Conservation (phyloP, 257 asterid species). For the Perilla frutescens region DNA sequence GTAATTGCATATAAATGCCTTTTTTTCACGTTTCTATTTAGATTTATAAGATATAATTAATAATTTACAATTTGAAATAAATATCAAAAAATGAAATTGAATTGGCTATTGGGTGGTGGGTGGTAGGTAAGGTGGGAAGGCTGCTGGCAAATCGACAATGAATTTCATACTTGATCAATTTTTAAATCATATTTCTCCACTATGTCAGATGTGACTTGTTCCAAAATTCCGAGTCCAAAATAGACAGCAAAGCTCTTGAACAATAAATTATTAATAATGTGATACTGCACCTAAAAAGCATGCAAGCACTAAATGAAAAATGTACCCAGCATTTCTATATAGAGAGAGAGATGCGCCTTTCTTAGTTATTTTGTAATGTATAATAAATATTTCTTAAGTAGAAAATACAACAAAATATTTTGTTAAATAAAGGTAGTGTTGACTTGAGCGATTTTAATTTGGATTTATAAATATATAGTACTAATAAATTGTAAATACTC, state of each 20-base stretch:
- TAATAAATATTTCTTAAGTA: too few species aligned
- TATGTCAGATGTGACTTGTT: constrained; percentile 1
- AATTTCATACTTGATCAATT: background rate
- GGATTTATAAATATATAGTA: too few species aligned
- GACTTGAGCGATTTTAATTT: too few species aligned
- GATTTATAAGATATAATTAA: background rate
- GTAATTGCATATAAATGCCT: background rate
- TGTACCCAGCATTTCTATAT: too few species aligned
- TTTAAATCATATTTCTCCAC: background rate
- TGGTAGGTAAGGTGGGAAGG: constrained; percentile 25
- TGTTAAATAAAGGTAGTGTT: background rate
- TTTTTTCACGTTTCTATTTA: too few species aligned
- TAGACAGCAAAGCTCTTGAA: constrained; percentile 9
- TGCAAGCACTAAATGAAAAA: too few species aligned
- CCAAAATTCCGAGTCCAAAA: constrained; percentile 1
- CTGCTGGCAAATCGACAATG: constrained; percentile 11
- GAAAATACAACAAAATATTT: background rate
- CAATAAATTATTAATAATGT: background rate
- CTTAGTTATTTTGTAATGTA: too few species aligned
- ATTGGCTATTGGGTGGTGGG: background rate
- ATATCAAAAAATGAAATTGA: background rate
- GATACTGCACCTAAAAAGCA: background rate
- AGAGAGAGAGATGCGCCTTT: too few species aligned
- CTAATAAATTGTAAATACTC: background rate
- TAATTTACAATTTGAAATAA: background rate